Conservation (phyloP, 2,329 filamentous ascomycete species). For the Calonectria leucothoes region DNA sequence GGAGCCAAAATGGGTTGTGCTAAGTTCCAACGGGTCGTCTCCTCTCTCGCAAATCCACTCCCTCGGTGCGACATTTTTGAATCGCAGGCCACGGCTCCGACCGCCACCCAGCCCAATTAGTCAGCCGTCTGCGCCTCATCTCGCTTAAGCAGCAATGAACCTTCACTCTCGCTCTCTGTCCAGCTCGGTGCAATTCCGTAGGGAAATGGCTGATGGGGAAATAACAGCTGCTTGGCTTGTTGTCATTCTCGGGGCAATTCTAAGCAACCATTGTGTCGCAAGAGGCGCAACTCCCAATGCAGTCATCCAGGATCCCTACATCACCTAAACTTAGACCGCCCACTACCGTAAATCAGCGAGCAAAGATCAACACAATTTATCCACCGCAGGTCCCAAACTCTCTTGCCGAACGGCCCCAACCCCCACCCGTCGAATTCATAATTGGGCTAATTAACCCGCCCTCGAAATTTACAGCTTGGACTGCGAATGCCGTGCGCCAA, state of each 20-base stretch:
- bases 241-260: no score
- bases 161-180: no score
- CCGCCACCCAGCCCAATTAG: neutral
- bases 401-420: neutral
- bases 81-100: neutral
- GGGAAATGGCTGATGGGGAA: no score
- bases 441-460: neutral
- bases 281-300: neutral
- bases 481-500: conserved; percentile 11
- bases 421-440: neutral
- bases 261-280: no score
- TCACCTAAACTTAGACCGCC: neutral
- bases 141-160: neutral
- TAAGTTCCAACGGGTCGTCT: neutral
- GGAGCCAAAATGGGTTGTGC: neutral
- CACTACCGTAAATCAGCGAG: no score
- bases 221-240: no score
- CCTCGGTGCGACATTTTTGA: conserved; percentile 4
- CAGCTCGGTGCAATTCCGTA: no score
- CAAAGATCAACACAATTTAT: neutral
- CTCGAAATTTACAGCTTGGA: neutral
- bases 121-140: conserved; percentile 1
- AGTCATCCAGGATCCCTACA: neutral
- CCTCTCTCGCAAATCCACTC: neutral
- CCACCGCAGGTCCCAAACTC: neutral